Conservation (phyloP, 1,139 yeast species). For the Arxiozyma bovina region DNA sequence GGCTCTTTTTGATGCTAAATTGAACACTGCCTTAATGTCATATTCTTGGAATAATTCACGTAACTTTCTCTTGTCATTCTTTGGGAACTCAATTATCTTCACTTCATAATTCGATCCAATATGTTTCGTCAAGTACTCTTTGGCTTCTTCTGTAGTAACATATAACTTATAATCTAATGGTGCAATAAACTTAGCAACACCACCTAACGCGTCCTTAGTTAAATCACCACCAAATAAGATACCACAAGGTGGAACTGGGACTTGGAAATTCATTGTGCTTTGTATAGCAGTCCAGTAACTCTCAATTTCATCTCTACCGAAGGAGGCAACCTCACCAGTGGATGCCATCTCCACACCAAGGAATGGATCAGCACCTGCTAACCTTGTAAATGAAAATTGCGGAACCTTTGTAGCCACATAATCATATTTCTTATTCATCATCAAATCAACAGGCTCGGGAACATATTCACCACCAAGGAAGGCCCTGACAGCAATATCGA, state of each 20-base stretch:
- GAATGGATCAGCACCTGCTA: conserved; percentile 98
- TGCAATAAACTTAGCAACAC: conserved; percentile 60
- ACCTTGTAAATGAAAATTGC: conserved; percentile 93
- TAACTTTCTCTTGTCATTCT: conserved; percentile 82
- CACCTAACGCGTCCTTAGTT: conserved; percentile 57
- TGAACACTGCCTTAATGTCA: conserved; percentile 79
- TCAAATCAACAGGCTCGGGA: conserved; percentile 50
- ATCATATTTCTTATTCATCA: conserved; percentile 47
- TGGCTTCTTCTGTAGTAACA: conserved; percentile 66
- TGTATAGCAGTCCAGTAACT: conserved; percentile 98
- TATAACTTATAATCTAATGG: conserved; percentile 64
- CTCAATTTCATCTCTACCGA: conserved; percentile 75
- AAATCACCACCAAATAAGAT: conserved; percentile 90
- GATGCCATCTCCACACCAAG: conserved; percentile 99
- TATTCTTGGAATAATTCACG: conserved; percentile 86
- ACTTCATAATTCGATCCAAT: conserved; percentile 36
- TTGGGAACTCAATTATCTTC: conserved; percentile 78
- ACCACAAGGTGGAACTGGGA: conserved; percentile 86
- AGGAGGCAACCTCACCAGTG: conserved; percentile 96
- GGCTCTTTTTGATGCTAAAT: conserved; percentile 85
- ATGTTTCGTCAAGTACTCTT: conserved; percentile 50
- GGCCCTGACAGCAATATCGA: conserved; percentile 88
- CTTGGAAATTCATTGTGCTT: conserved; percentile 91
- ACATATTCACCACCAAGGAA: conserved; percentile 52
- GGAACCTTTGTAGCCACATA: conserved; percentile 97